phyloP scores from a whole-genome alignment of 352 stramenopile species.

The Pythium plurisporium region DNA sequence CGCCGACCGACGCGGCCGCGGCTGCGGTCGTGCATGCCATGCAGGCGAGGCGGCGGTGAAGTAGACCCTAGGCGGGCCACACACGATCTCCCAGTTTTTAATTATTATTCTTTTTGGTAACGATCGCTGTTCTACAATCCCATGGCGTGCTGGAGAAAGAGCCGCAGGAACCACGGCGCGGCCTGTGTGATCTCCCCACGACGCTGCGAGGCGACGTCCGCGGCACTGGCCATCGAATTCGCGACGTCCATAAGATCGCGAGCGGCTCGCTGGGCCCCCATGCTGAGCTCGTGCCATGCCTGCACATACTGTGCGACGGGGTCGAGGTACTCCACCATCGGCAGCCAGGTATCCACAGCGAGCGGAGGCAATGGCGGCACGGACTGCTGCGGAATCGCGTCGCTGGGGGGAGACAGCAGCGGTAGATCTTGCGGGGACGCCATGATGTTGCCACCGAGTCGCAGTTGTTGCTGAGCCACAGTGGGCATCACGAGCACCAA shows the following conservation, averaged over 20 bases:
- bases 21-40: constrained; percentile 21
- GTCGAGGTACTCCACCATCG: not conserved
- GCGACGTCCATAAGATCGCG: not conserved
- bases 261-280: constrained; percentile 4
- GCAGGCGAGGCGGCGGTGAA: constrained; percentile 27
- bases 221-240: not conserved
- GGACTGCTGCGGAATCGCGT: not conserved
- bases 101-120: not conserved
- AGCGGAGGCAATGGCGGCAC: not conserved
- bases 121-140: not conserved
- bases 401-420: not conserved
- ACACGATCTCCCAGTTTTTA: not conserved
- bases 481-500: not conserved
- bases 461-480: too few species aligned
- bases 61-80: not conserved
- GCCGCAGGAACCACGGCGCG: constrained; percentile 10
- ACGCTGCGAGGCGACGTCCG: not conserved
- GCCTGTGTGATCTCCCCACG: not conserved
- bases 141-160: constrained; percentile 8
- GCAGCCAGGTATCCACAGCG: not conserved
- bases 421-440: not conserved
- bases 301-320: constrained; percentile 8
- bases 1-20: constrained; percentile 12
- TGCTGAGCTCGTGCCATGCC: constrained; percentile 13
- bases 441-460: constrained; percentile 2